Evolutionary conservation across 805 yeast genomes (phyloP), one percentile per base, ranked within the genome.

Genomic region (Suhomyces canberraensis): DNA sequence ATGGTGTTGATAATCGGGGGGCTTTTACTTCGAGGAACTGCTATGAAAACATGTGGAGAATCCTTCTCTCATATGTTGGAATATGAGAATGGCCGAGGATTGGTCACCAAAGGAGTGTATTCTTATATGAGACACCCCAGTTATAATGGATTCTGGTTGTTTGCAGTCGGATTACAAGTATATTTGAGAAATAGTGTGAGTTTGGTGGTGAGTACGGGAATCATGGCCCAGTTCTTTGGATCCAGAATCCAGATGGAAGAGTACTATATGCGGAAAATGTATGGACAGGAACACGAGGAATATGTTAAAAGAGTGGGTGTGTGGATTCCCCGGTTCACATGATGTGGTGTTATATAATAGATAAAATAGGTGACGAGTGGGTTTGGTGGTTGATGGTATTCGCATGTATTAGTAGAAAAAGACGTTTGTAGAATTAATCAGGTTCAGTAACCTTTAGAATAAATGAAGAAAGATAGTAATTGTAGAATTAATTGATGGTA

Each of bases 121-220:
- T 25, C 41, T 6, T 44, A 41, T 40, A 36, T 50, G 18, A 41
- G 71, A 33, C 72, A 66, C 39, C 72, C 72, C 13, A 59, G 68
- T 35, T 66, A 66, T 39, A 31, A 60, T 6, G 72, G 72, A 26
- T 66, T 64, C 40, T 55, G 59, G 42, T 33, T 53, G n/a, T 57
- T 56, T 31, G 61, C 50, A 9, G 44, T 57, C 20, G 71, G 71
- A 8, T 35, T 52, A 35, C 66, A 64, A 41, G 16, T 59, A 8
- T 41, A 47, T 9, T 37, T 66, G 22, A 44, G 46, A 8, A 66
- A 63, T 32, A 36, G 39, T 25, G 18, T 52, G 9, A 45, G 51
- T 21, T 31, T 53, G 19, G 37, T 48, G 3, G 35, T 40, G 9
- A 42, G 52, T 27, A 11, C 50, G 16, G 36, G 38, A 5, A 41